phyloP scores from a whole-genome alignment of 176 grass and related monocot genomes.

The Pontederia crassipes region DNA sequence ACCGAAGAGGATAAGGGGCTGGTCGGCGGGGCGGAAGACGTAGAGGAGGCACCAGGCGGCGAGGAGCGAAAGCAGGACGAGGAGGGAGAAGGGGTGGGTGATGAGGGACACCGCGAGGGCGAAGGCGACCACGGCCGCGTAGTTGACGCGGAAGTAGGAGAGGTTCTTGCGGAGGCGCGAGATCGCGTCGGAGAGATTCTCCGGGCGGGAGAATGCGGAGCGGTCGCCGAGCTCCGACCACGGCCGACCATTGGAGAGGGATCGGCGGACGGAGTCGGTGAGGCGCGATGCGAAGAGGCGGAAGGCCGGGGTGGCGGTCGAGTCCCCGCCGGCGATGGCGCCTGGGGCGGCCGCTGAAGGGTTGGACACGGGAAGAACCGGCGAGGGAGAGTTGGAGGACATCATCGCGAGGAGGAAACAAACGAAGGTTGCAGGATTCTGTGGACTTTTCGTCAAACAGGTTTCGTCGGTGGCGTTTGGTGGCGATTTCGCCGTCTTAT shows the following conservation, averaged over 20 bases:
- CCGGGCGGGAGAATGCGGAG: slow-evolving; percentile 16
- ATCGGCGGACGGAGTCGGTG: slow-evolving; percentile 5
- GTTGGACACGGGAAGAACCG: not conserved
- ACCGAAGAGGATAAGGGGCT: slow-evolving; percentile 11
- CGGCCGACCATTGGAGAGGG: slow-evolving; percentile 12
- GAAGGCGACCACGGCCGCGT: slow-evolving; percentile 3
- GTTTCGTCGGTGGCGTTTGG: too few species aligned
- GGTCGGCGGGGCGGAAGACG: slow-evolving; percentile 12
- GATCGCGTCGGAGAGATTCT: slow-evolving; percentile 4
- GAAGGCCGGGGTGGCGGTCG: slow-evolving; percentile 6
- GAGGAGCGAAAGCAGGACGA: slow-evolving; percentile 5
- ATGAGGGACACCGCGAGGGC: slow-evolving; percentile 11
- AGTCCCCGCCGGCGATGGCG: not conserved
- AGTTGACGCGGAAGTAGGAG: slow-evolving; percentile 19
- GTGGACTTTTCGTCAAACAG: too few species aligned
- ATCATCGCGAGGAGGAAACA: not conserved
- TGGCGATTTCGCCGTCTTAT: too few species aligned
- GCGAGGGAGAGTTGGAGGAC: not conserved
- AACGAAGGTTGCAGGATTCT: not conserved
- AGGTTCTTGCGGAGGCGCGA: slow-evolving; percentile 19
- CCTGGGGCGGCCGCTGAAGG: not conserved
- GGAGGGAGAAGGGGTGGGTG: slow-evolving; percentile 12
- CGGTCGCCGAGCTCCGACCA: slow-evolving; percentile 15
- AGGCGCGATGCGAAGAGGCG: slow-evolving; percentile 14
- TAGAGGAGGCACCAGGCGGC: slow-evolving; percentile 13